phyloP scores from a whole-genome alignment of 768 basidiomycete species.

The Albatrellus ellisii region DNA sequence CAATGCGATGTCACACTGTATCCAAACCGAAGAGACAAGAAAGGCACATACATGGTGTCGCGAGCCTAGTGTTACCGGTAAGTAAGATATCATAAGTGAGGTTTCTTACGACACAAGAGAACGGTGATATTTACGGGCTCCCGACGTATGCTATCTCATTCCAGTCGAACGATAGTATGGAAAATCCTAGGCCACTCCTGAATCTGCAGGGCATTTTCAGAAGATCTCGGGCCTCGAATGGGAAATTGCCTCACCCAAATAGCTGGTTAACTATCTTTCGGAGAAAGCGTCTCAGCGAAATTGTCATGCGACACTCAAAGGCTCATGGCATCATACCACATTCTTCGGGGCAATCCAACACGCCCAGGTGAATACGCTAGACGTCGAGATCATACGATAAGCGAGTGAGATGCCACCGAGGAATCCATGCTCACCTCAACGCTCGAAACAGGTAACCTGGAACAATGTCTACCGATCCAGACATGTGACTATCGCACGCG shows the following conservation, averaged over 20 bases:
- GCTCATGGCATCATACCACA: slow-evolving; percentile 11
- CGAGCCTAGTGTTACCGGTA: slow-evolving; percentile 15
- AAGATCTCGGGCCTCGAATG: background rate
- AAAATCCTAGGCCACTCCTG: slow-evolving; percentile 17
- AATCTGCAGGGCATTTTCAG: background rate
- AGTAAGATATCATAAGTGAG: background rate
- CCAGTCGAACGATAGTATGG: slow-evolving; percentile 27
- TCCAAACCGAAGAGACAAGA: too few species aligned
- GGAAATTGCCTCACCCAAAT: slow-evolving; percentile 35
- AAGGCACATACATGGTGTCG: slow-evolving; percentile 19
- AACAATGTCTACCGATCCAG: slow-evolving; percentile 23
- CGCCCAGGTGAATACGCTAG: slow-evolving; percentile 23
- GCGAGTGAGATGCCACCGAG: background rate
- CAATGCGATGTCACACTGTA: too few species aligned
- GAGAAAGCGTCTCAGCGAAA: slow-evolving; percentile 1
- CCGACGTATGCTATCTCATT: slow-evolving; percentile 25
- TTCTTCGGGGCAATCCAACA: slow-evolving; percentile 35
- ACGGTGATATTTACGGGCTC: slow-evolving; percentile 15
- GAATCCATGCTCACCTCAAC: background rate
- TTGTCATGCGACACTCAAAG: background rate
- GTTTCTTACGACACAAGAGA: too few species aligned
- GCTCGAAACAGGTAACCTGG: slow-evolving; percentile 29
- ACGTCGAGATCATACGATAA: slow-evolving; percentile 18
- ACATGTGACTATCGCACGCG: background rate
- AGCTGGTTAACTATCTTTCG: slow-evolving; percentile 27